These are phyloP conservation scores for Cyberlindnera japonica DNA, from an alignment of 805 yeast species.

Conservation along the genomic window DNA sequence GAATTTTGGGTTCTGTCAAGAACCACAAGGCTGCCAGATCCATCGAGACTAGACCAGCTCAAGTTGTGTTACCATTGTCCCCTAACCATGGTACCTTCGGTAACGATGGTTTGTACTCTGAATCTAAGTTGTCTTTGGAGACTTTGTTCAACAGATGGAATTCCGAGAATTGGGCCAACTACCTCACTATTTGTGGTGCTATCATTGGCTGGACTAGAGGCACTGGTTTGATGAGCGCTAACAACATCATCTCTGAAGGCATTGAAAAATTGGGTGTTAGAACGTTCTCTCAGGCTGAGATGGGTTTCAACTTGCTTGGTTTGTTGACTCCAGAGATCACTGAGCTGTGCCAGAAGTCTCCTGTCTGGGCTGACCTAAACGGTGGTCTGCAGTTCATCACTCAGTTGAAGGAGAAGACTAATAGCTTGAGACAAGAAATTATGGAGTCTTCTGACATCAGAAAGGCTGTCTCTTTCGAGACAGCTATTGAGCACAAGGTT, in stretches of 20 bases:
- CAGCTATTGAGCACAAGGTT: constrained; percentile 77
- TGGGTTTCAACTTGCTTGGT: constrained; percentile 98
- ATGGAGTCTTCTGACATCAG: constrained; percentile 87
- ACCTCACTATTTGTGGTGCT: constrained; percentile 96
- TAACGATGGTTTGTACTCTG: constrained; percentile 96
- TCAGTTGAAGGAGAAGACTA: constrained; percentile 84
- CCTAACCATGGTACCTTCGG: constrained; percentile 99
- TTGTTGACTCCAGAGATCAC: constrained; percentile 83
- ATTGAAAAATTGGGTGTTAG: constrained; percentile 94
- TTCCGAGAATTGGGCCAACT: constrained; percentile 94
- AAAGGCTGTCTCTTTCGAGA: constrained; percentile 92
- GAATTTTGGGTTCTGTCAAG: constrained; percentile 90
- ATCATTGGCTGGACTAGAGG: constrained; percentile 99
- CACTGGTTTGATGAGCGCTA: constrained; percentile 97
- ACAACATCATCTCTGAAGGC: constrained; percentile 97
- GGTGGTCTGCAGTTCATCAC: constrained; percentile 97
- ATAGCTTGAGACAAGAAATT: constrained; percentile 66
- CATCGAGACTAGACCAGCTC: constrained; percentile 95
- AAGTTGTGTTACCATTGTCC: constrained; percentile 91
- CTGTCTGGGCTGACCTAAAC: constrained; percentile 96
- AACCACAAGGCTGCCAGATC: constrained; percentile 71
- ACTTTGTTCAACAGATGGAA: constrained; percentile 98
- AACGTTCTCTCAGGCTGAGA: constrained; percentile 97
- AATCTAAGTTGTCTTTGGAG: constrained; percentile 92
- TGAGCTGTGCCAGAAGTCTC: constrained; percentile 84